phyloP scores from a whole-genome alignment of 2,329 filamentous ascomycete genomes.

The Didymella exigua region DNA sequence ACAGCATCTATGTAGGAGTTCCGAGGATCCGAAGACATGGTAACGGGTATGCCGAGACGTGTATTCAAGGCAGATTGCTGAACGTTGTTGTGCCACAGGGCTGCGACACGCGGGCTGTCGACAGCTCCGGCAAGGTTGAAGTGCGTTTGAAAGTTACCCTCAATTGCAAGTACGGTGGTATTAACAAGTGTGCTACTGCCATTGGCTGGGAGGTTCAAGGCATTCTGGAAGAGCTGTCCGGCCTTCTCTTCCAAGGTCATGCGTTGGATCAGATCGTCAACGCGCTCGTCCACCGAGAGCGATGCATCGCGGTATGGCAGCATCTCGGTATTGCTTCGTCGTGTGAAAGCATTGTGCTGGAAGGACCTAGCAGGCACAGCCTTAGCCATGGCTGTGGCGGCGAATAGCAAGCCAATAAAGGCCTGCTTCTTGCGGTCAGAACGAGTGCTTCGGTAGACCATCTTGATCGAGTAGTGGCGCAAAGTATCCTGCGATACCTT shows the following conservation, averaged over 20 bases:
- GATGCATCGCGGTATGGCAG: slow-evolving; percentile 47
- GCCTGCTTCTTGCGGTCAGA: slow-evolving; percentile 15
- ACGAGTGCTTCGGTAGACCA: slow-evolving; percentile 6
- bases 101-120: slow-evolving; percentile 42
- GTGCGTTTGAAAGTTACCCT: slow-evolving; percentile 51
- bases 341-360: slow-evolving; percentile 10
- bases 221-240: slow-evolving; percentile 55
- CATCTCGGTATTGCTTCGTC: slow-evolving; percentile 8
- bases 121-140: slow-evolving; percentile 57
- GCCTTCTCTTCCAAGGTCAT: slow-evolving; percentile 59
- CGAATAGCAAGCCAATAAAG: slow-evolving; percentile 11
- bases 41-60: slow-evolving; percentile 57
- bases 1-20: slow-evolving; percentile 54
- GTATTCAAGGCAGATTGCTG: slow-evolving; percentile 54
- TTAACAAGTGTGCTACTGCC: slow-evolving; percentile 37
- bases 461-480: not conserved
- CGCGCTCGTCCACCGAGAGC: slow-evolving; percentile 53
- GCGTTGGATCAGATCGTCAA: slow-evolving; percentile 53
- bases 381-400: slow-evolving; percentile 12
- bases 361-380: slow-evolving; percentile 1
- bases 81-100: slow-evolving; percentile 51
- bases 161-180: slow-evolving; percentile 43
- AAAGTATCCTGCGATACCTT: not conserved
- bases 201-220: slow-evolving; percentile 41
- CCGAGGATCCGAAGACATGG: slow-evolving; percentile 56